Base-by-base conservation (phyloP, 768 basidiomycete species). In the Lentinula sp. region DNA sequence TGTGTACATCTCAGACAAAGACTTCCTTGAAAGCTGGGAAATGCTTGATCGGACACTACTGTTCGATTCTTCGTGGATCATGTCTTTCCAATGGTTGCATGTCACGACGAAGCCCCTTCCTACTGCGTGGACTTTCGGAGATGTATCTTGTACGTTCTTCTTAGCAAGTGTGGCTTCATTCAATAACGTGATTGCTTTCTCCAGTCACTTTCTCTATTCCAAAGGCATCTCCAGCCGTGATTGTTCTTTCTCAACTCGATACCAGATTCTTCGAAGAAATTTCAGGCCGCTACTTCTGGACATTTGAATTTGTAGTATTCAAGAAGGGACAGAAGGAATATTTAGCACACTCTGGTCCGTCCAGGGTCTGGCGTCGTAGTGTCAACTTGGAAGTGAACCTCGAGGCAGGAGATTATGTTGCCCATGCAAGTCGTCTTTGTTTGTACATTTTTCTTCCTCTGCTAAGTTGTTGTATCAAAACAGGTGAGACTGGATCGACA, bases 81-180 rank as follows among this genome's bases (percentile, higher is more conserved):
- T 80, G 75, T 74, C 76, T 6, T 78, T 77, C 12, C 77, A 79
- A 49, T 82, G 81, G 82, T 70, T 82, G 4, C 73, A 77, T 42
- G 78, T 81, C n/a, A 73, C 70, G 5, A 66, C 69, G 7, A 72
- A 75, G n/a, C 73, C 78, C 7, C 71, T 79, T 35, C 75, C 78
- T 10, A 72, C 77, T 41, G 81, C 81, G 0, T 84, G 81, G 81
- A 75, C 76, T 3, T 81, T 74, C 54, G 83, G 82, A 15, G 83
- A 85, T 61, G 62, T 84, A 80, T 65, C 69, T 81, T 51, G 71
- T 70, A 18, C 66, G 71, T 41, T 6, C 18, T n/a, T 12, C 23
- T 5, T n/a, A 6, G 20, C 16, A 23, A 4, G n/a, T 4, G 20
- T 33, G 6, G 46, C 46, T 48, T 23, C 4, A 15, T 33, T 18